These are phyloP conservation scores for Komagataella kurtzmanii DNA, from an alignment of 805 yeast genomes.

Conservation along the genomic window DNA sequence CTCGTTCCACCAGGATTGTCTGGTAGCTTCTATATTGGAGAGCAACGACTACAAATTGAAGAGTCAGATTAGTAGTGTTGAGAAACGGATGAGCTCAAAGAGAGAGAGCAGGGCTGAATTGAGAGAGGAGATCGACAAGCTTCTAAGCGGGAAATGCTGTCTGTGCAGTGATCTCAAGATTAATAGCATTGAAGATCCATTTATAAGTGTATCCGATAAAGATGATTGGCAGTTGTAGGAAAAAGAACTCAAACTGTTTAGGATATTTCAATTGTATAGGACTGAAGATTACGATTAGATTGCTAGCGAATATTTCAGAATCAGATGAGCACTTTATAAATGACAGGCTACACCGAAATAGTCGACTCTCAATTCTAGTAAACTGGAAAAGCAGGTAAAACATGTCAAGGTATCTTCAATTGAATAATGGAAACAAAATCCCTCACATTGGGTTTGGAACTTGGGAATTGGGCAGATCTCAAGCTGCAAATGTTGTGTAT, in stretches of 20 bases:
- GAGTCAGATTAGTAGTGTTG: conserved; percentile 43
- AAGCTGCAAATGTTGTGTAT: conserved; percentile 24
- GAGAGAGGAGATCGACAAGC: conserved; percentile 37
- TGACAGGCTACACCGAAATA: background rate
- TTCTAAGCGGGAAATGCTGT: conserved; percentile 54
- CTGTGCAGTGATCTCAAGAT: conserved; percentile 68
- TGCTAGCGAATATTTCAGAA: background rate
- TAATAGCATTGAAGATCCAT: conserved; percentile 51
- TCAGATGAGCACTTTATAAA: background rate
- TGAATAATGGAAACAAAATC: conserved; percentile 39
- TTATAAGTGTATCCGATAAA: conserved; percentile 26
- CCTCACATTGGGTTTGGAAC: conserved; percentile 39
- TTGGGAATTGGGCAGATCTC: conserved; percentile 23
- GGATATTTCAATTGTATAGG: background rate
- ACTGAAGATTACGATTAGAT: background rate
- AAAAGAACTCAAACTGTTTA: background rate
- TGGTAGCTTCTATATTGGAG: conserved; percentile 43
- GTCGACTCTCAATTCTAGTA: no score
- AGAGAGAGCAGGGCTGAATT: conserved; percentile 18
- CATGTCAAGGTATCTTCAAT: conserved; percentile 14
- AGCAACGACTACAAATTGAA: conserved; percentile 58
- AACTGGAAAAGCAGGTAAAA: background rate
- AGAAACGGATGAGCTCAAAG: conserved; percentile 24
- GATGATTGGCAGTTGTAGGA: conserved; percentile 36
- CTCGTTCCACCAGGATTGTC: conserved; percentile 79